Conservation (phyloP, 2,329 filamentous ascomycete species). For the Westerdykella aurantiaca region DNA sequence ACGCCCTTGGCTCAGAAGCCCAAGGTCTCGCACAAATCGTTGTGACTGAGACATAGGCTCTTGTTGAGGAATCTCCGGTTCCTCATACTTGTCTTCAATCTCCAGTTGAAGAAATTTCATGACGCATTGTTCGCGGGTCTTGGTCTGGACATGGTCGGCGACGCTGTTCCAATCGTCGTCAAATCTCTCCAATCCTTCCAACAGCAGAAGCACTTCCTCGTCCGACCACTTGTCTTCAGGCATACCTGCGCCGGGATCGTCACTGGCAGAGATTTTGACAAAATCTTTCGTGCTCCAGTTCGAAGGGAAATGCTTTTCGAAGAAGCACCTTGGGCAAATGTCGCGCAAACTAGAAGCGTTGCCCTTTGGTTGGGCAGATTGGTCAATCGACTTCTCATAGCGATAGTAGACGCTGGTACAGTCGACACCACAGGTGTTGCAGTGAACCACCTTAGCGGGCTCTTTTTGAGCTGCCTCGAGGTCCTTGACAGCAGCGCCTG, state of each 20-base stretch:
- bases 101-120: constrained; percentile 93
- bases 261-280: constrained; percentile 81
- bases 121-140: constrained; percentile 92
- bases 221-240: constrained; percentile 88
- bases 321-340: constrained; percentile 84
- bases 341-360: constrained; percentile 67
- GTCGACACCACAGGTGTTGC: constrained; percentile 87
- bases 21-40: constrained; percentile 47
- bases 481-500: constrained; percentile 56
- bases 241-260: constrained; percentile 71
- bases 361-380: constrained; percentile 46
- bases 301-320: constrained; percentile 74
- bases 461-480: constrained; percentile 56
- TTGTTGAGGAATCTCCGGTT: constrained; percentile 60
- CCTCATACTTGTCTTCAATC: constrained; percentile 95
- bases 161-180: constrained; percentile 96
- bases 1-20: constrained; percentile 64
- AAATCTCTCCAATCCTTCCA: constrained; percentile 87
- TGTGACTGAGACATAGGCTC: constrained; percentile 42
- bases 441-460: constrained; percentile 66
- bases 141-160: constrained; percentile 83
- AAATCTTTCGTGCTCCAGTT: constrained; percentile 78
- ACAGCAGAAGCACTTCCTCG: constrained; percentile 76
- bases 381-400: constrained; percentile 56
- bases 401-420: constrained; percentile 70